Conservation (phyloP, 148 eudicot genomes). For the Vaccinium macrocarpon region DNA sequence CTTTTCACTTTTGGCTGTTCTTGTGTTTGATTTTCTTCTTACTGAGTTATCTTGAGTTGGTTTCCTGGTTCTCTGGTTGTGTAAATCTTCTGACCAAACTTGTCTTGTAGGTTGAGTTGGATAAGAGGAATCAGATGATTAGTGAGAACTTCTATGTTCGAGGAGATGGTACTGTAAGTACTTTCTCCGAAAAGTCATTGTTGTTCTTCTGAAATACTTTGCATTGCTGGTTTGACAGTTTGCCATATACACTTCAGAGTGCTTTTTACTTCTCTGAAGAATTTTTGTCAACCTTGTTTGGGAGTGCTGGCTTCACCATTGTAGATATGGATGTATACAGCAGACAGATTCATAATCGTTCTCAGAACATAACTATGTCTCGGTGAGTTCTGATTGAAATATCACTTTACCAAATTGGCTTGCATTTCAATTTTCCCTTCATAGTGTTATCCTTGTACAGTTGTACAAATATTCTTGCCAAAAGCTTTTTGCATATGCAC, state of each 20-base stretch:
- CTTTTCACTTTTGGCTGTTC: neutral
- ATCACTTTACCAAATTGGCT: neutral
- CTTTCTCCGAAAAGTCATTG: neutral
- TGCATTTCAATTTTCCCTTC: neutral
- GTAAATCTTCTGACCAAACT: neutral
- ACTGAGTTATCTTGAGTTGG: neutral
- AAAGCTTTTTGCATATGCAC: neutral
- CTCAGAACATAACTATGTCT: constrained; percentile 37
- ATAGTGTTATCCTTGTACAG: neutral
- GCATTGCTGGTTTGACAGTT: constrained; percentile 1
- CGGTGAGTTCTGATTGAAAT: constrained; percentile 24
- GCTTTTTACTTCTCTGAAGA: constrained; percentile 49
- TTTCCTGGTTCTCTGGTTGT: constrained; percentile 6
- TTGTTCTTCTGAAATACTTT: neutral
- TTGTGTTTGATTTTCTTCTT: neutral
- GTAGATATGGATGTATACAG: constrained; percentile 29
- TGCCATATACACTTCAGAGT: constrained; percentile 25
- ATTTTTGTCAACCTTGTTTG: constrained; percentile 38
- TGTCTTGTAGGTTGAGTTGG: constrained; percentile 36
- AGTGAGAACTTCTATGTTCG: constrained; percentile 40
- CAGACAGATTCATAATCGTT: constrained; percentile 41
- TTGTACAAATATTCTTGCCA: too few relatives aligned
- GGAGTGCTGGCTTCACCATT: constrained; percentile 28
- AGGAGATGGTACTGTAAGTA: constrained; percentile 55
- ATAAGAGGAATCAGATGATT: constrained; percentile 40